phyloP scores from a whole-genome alignment of 352 stramenopile species.

The Globisporangium uncinulatum region DNA sequence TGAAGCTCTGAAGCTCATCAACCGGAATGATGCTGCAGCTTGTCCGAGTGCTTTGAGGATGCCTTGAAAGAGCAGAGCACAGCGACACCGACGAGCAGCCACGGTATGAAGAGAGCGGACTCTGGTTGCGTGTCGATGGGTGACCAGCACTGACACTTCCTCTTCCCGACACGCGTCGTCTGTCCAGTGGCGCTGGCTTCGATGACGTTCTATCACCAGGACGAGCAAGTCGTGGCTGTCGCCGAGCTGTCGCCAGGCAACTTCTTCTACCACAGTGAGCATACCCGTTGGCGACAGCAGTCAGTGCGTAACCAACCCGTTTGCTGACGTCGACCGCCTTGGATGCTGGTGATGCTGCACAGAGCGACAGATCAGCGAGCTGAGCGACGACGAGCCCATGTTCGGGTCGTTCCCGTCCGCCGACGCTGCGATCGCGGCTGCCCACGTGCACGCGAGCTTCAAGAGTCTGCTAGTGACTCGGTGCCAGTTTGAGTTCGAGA shows the following conservation, averaged over 20 bases:
- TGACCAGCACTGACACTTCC: background rate
- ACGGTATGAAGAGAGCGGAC: conserved; percentile 14
- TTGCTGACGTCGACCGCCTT: no score
- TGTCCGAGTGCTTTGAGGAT: conserved; percentile 37
- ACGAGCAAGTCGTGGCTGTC: conserved; percentile 36
- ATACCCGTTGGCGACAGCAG: background rate
- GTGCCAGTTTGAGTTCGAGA: conserved; percentile 83
- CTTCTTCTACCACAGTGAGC: conserved; percentile 61
- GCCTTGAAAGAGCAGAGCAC: conserved; percentile 4
- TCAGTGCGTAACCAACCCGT: background rate
- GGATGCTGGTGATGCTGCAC: background rate
- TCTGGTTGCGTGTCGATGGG: no score
- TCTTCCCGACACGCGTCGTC: background rate
- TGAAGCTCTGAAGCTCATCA: no score
- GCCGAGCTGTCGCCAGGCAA: conserved; percentile 31
- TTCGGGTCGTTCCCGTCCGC: conserved; percentile 53
- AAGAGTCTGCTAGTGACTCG: conserved; percentile 68
- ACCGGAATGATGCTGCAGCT: conserved; percentile 1
- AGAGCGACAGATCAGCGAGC: conserved; percentile 47
- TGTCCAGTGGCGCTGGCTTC: conserved; percentile 19
- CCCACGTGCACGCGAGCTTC: conserved; percentile 49
- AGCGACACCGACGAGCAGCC: conserved; percentile 19
- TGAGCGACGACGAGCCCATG: conserved; percentile 59
- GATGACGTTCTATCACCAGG: conserved; percentile 33
- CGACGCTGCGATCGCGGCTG: conserved; percentile 42